Evolutionary conservation across 2,329 filamentous ascomycete species (phyloP).

Genomic region (Fusarium sp.): DNA sequence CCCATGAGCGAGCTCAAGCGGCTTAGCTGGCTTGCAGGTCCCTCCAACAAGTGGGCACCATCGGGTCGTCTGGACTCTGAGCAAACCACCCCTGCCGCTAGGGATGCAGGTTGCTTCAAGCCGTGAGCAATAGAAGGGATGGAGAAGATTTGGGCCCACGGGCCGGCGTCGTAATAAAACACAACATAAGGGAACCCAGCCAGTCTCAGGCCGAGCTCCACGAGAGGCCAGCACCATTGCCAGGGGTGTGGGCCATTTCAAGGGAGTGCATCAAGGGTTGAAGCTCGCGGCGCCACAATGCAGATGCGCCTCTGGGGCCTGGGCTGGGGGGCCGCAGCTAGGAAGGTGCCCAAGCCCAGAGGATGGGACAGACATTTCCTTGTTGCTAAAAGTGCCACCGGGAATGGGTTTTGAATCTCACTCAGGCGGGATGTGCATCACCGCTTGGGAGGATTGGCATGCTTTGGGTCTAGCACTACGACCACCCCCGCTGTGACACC

Average conservation of each 20-base stretch:
- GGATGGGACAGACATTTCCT: conserved; percentile 41
- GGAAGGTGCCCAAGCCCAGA: conserved; percentile 27
- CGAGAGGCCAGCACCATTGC: not conserved
- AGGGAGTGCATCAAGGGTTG: conserved; percentile 17
- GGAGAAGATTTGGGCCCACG: conserved; percentile 43
- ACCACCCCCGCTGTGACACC: conserved; percentile 31
- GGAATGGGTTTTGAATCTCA: conserved; percentile 43
- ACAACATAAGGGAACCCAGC: conserved; percentile 3
- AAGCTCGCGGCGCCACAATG: conserved; percentile 25
- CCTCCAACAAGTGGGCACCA: conserved; percentile 31
- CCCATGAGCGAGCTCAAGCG: conserved; percentile 39
- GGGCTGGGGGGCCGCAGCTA: conserved; percentile 24
- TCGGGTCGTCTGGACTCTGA: conserved; percentile 39
- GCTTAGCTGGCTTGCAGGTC: conserved; percentile 26
- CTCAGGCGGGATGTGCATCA: conserved; percentile 43
- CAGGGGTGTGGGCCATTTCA: not conserved
- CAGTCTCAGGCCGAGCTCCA: conserved; percentile 25
- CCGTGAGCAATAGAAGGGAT: conserved; percentile 43
- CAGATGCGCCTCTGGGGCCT: conserved; percentile 24
- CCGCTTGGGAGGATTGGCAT: conserved; percentile 41
- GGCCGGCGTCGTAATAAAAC: conserved; percentile 39
- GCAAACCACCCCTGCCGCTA: conserved; percentile 40
- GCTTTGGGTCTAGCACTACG: conserved; percentile 16
- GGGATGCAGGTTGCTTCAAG: conserved; percentile 38
- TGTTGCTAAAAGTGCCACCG: conserved; percentile 41